Percentiles rank a stretch among this genome's conserved stretches.
Evolutionary conservation across 257 asterid genomes (phyloP).

Genomic region (Nicotiana benthamiana): DNA sequence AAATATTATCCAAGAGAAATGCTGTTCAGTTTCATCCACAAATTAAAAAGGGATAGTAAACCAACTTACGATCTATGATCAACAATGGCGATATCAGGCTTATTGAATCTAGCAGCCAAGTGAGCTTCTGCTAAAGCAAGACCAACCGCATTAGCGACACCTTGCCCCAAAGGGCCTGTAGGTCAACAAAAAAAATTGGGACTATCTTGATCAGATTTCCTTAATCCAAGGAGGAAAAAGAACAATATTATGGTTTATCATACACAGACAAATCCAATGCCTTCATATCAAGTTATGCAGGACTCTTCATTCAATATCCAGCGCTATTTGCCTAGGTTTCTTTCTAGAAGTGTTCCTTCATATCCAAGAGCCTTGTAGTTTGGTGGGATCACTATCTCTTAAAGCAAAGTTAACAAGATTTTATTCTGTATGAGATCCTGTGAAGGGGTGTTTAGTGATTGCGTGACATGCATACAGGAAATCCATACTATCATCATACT

Average conservation of each 20-base stretch:
- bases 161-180: slow-evolving; percentile 60
- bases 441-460: neutral
- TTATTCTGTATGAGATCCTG: neutral
- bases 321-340: too few relatives aligned
- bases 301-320: neutral
- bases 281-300: neutral
- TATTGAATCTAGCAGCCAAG: slow-evolving; percentile 46
- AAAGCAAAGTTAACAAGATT: neutral
- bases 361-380: neutral
- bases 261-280: neutral
- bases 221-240: neutral
- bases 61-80: slow-evolving; percentile 43
- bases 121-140: slow-evolving; percentile 53
- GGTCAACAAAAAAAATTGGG: neutral
- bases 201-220: neutral
- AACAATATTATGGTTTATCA: neutral
- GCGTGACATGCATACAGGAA: neutral
- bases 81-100: slow-evolving; percentile 35
- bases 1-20: neutral
- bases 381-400: neutral
- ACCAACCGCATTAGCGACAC: slow-evolving; percentile 57
- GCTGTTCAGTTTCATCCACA: neutral
- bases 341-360: neutral
- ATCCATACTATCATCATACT: neutral
- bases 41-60: neutral